These are phyloP conservation scores for Nitzschia putrida DNA, from an alignment of 108 stramenopile species.

Conservation along the genomic window DNA sequence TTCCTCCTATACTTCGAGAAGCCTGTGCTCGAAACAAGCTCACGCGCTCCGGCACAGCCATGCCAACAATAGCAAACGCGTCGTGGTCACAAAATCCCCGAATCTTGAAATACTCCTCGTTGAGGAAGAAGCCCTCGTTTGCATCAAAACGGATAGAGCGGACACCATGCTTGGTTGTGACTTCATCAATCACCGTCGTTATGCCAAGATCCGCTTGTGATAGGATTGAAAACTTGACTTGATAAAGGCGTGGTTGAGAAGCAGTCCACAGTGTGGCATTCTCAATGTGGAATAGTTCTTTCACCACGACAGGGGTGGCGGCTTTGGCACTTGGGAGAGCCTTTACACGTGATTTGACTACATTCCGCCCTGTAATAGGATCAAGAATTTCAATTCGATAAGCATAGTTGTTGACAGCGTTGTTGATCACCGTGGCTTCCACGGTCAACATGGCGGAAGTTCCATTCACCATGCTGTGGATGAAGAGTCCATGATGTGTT, in stretches of 20 bases:
- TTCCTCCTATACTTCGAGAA: constrained; percentile 42
- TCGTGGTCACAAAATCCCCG: constrained; percentile 51
- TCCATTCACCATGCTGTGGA: constrained; percentile 2
- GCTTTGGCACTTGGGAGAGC: background rate
- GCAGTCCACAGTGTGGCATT: constrained; percentile 34
- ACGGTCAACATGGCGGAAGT: constrained; percentile 8
- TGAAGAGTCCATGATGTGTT: constrained; percentile 20
- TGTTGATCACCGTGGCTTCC: constrained; percentile 10
- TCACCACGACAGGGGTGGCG: background rate
- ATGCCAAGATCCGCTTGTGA: background rate
- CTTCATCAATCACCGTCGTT: constrained; percentile 16
- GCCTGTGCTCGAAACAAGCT: constrained; percentile 42
- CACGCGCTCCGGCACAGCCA: constrained; percentile 48
- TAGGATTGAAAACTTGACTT: constrained; percentile 11
- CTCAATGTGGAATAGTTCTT: constrained; percentile 1
- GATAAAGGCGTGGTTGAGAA: constrained; percentile 32
- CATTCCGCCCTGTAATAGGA: constrained; percentile 3
- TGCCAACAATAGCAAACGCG: constrained; percentile 46
- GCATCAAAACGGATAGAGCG: constrained; percentile 34
- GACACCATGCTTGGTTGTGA: constrained; percentile 26
- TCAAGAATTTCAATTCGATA: constrained; percentile 6
- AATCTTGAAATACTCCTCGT: constrained; percentile 39
- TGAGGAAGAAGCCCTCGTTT: constrained; percentile 45
- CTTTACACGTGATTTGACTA: background rate
- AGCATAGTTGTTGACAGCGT: background rate